Evolutionary conservation across 2,329 filamentous ascomycete genomes (phyloP), one percentile per base, ranked within the genome.

Genomic region (Fusarium austroafricanum): DNA sequence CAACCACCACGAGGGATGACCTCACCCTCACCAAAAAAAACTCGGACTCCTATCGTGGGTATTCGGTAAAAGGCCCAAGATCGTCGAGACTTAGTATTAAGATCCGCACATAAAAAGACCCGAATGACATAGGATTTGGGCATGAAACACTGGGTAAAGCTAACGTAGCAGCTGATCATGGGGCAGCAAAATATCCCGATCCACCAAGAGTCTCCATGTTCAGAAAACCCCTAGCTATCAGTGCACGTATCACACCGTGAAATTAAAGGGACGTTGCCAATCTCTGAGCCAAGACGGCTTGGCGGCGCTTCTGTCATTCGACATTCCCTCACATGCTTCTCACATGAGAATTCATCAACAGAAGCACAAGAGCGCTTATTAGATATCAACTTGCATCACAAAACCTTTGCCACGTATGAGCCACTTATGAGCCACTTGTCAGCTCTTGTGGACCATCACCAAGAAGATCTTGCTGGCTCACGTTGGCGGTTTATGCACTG

Each of bases 201-300:
- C 53, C 53, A 60, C 43, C 38, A n/a, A 28, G 15, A n/a, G 26
- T 26, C 31, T 55, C 52, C n/a, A 39, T 23, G 43, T 55, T 39
- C 26, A 21, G 15, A 23, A 23, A 18, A 46, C 35, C 56, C 58
- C 59, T 58, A 35, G 23, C 39, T 11, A 33, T 33, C 31, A 33
- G 31, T 15, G 14, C 31, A 33, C 10, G 14, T 8, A 33, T 33
- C 31, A 33, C 31, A 33, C 31, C 23, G 28, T 35, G 65, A 68
- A 37, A 68, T 69, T 69, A 66, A 54, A 69, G 46, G 65, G 55
- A 66, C 35, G 35, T 65, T 59, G 47, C 31, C 49, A 65, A 64
- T 31, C 29, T 65, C 39, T 29, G 17, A 46, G 60, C 65, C 65
- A 68, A 68, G 65, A 68, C 65, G 50, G 42, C 55, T 56, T 52